A percentile compares a stretch with the other conserved stretches of the same genome.
Conservation (phyloP, 805 yeast genomes). For the Ogataea populi-albae region DNA sequence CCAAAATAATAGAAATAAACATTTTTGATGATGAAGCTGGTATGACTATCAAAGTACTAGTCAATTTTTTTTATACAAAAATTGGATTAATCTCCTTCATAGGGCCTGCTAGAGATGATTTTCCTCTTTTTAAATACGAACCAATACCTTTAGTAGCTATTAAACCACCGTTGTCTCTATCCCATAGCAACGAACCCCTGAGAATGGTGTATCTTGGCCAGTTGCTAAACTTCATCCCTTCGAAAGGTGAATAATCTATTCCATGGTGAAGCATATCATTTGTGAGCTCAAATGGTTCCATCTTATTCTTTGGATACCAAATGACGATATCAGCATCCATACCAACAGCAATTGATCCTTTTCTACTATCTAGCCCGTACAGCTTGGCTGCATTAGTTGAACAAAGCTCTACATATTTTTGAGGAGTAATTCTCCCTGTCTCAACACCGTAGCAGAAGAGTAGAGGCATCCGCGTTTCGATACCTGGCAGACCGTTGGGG, state of each 20-base stretch:
- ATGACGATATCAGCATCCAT: slow-evolving; percentile 47
- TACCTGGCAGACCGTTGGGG: slow-evolving; percentile 50
- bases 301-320: slow-evolving; percentile 42
- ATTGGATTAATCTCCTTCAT: slow-evolving; percentile 22
- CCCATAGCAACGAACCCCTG: slow-evolving; percentile 37
- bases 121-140: slow-evolving; percentile 28
- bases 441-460: slow-evolving; percentile 43
- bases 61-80: too few relatives aligned
- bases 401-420: slow-evolving; percentile 43
- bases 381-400: slow-evolving; percentile 45
- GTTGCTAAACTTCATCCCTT: slow-evolving; percentile 38
- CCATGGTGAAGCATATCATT: slow-evolving; percentile 36
- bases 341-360: slow-evolving; percentile 45
- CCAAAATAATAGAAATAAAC: too few relatives aligned
- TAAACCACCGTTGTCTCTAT: slow-evolving; percentile 26
- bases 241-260: slow-evolving; percentile 40
- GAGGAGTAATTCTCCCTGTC: slow-evolving; percentile 38
- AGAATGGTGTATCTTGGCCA: slow-evolving; percentile 47
- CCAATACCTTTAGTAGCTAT: slow-evolving; percentile 22
- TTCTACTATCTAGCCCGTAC: slow-evolving; percentile 40
- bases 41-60: too few relatives aligned
- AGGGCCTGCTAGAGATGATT: slow-evolving; percentile 24
- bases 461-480: slow-evolving; percentile 46
- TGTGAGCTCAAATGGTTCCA: slow-evolving; percentile 26
- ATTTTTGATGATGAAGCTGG: too few relatives aligned